Base-by-base conservation (phyloP, 306 rosid genomes). In the Dalbergia cultrata region DNA sequence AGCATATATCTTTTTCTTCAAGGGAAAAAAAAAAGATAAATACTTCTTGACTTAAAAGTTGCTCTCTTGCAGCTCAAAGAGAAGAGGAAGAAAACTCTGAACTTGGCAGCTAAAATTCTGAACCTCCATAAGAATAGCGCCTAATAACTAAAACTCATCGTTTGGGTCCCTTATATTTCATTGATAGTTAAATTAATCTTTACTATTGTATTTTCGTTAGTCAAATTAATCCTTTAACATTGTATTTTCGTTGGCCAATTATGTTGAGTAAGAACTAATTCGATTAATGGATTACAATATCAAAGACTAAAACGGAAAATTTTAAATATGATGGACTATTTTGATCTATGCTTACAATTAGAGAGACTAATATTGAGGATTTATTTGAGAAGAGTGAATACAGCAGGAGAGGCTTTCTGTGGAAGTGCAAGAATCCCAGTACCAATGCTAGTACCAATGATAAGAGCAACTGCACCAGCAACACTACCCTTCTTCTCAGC, bases 361-460 rank as follows among this genome's bases (percentile, higher is more conserved):
- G 6, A 50, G 3, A 50, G 17, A 50, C 1, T 50, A 50, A 50
- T 3, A 4, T 14, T 50, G 56, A 50, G 56, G n/a, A 16, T 13
- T 50, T 50, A 50, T 50, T 50, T 50, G 57, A 70, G 52, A 52
- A 67, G 35, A 68, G 64, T 54, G 70, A 58, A 41, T 86, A 92
- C 94, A 18, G 92, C 92, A 21, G 91, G 90, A 60, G 86, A 90
- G 67, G 91, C 94, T 90, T 92, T 92, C 60, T 87, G 60, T 52
- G 97, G 97, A 79, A 92, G 94, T 13, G 88, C 94, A 63, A 92
- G 92, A 57, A 92, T 88, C 72, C 97, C 94, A 52, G 92, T 64
- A 43, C 92, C 97, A 53, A 92, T 82, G 65, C 87, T 88, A 39
- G 92, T 92, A 43, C 94, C 94, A 35, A 90, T 84, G 16, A 92